These are phyloP conservation scores for Myxozyma monticola DNA, from an alignment of 805 yeast genomes.

Conservation along the genomic window DNA sequence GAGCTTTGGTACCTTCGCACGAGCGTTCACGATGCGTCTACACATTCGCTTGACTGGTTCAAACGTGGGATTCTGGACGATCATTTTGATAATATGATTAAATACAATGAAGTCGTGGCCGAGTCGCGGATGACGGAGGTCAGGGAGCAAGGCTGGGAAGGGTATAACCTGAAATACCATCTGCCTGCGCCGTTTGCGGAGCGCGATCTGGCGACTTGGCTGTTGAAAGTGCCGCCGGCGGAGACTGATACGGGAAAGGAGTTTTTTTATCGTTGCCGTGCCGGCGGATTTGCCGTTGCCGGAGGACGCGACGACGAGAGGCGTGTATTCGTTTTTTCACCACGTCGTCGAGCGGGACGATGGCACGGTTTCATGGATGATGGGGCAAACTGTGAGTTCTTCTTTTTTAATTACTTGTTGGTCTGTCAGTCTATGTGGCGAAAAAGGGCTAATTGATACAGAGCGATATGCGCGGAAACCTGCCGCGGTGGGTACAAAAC, in stretches of 20 bases:
- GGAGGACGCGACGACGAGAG: constrained; percentile 20
- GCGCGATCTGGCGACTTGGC: constrained; percentile 25
- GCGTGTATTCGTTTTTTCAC: constrained; percentile 24
- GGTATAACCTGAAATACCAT: constrained; percentile 18
- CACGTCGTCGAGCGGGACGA: constrained; percentile 15
- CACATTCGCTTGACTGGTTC: constrained; percentile 23
- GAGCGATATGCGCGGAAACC: constrained; percentile 29
- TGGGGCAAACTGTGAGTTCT: constrained; percentile 16
- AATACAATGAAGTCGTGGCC: constrained; percentile 23
- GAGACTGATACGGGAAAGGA: constrained; percentile 9
- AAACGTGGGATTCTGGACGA: constrained; percentile 15
- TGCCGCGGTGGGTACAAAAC: constrained; percentile 26
- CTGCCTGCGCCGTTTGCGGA: constrained; percentile 27
- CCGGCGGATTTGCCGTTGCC: constrained; percentile 27
- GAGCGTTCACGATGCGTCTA: constrained; percentile 9
- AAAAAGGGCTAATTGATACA: no score
- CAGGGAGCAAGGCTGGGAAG: constrained; percentile 16
- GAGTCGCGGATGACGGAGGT: not conserved
- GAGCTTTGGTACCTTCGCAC: constrained; percentile 27
- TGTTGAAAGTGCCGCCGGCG: constrained; percentile 5
- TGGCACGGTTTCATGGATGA: constrained; percentile 16
- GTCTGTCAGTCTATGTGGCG: no score
- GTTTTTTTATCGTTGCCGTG: constrained; percentile 19
- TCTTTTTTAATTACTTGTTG: not conserved
- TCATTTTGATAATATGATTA: constrained; percentile 21